phyloP scores from a whole-genome alignment of 192 early-diverging fungal genomes.

The Cladochytrium replicatum region DNA sequence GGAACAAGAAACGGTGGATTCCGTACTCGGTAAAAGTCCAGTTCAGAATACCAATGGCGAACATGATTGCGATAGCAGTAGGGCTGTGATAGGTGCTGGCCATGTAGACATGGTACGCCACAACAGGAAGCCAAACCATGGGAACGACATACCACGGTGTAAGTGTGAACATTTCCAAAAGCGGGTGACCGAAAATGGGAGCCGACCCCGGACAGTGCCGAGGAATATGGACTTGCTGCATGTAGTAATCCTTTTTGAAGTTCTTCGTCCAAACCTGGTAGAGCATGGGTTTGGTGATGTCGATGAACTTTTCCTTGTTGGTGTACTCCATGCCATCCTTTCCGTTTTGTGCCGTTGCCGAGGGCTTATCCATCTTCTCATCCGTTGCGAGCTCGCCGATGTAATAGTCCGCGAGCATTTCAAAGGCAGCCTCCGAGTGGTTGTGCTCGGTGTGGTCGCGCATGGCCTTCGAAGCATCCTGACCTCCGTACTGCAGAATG shows the following conservation, averaged over 20 bases:
- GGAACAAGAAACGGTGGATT: constrained; percentile 89
- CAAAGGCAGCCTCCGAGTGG: constrained; percentile 79
- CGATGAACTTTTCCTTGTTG: constrained; percentile 64
- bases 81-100: no score
- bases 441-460: constrained; percentile 61
- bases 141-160: constrained; percentile 91
- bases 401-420: constrained; percentile 71
- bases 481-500: constrained; percentile 77
- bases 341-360: background rate
- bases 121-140: constrained; percentile 76
- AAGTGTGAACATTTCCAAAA: constrained; percentile 74
- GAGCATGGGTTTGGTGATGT: constrained; percentile 69
- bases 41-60: constrained; percentile 56
- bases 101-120: constrained; percentile 21
- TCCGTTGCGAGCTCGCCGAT: constrained; percentile 47
- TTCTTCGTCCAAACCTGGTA: constrained; percentile 63
- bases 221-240: constrained; percentile 85
- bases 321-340: constrained; percentile 15
- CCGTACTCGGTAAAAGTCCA: constrained; percentile 89
- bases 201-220: constrained; percentile 68
- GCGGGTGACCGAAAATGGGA: constrained; percentile 63
- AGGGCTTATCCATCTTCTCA: background rate
- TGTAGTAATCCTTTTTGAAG: constrained; percentile 74
- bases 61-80: no score
- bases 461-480: constrained; percentile 73